A percentile compares a stretch with the other conserved stretches of the same genome.
Evolutionary conservation across 805 yeast genomes (phyloP).

Genomic region (Teunomyces atbi): DNA sequence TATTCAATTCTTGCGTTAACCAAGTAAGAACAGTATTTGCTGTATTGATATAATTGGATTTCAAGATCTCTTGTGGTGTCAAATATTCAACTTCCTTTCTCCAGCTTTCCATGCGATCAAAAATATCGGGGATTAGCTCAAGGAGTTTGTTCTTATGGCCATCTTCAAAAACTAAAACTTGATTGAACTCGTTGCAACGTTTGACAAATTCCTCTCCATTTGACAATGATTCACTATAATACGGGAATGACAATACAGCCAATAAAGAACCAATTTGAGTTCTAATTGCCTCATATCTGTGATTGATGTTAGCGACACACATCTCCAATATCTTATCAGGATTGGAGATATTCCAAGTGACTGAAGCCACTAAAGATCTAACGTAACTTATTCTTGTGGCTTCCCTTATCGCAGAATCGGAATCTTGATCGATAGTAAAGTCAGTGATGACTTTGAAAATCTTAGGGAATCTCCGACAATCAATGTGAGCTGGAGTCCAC

Average conservation of each 20-base stretch:
- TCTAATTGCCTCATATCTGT: slow-evolving; percentile 73
- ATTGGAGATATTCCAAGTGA: slow-evolving; percentile 55
- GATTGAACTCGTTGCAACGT: slow-evolving; percentile 28
- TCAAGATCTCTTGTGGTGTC: slow-evolving; percentile 55
- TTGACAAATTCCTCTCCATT: slow-evolving; percentile 40
- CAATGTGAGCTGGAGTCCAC: slow-evolving; percentile 70
- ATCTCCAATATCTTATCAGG: slow-evolving; percentile 43
- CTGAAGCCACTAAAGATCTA: slow-evolving; percentile 46
- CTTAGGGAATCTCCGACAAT: slow-evolving; percentile 62
- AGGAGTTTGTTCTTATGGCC: slow-evolving; percentile 25
- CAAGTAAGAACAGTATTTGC: slow-evolving; percentile 65
- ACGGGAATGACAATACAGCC: slow-evolving; percentile 43
- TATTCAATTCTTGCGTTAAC: slow-evolving; percentile 51
- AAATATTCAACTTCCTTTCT: slow-evolving; percentile 34
- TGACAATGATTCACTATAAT: slow-evolving; percentile 42
- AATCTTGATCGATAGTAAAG: slow-evolving; percentile 46
- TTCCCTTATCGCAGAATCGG: slow-evolving; percentile 64
- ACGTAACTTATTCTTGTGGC: slow-evolving; percentile 60
- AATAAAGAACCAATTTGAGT: slow-evolving; percentile 63
- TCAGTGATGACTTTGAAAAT: slow-evolving; percentile 45
- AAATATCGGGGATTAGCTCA: slow-evolving; percentile 38
- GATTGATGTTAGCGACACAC: slow-evolving; percentile 51
- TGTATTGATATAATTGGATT: slow-evolving; percentile 59
- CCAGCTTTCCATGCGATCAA: slow-evolving; percentile 44
- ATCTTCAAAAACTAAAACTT: slow-evolving; percentile 34